Base-by-base conservation (phyloP, 2,329 filamentous ascomycete species). In the Ceratocystis huliohia region DNA sequence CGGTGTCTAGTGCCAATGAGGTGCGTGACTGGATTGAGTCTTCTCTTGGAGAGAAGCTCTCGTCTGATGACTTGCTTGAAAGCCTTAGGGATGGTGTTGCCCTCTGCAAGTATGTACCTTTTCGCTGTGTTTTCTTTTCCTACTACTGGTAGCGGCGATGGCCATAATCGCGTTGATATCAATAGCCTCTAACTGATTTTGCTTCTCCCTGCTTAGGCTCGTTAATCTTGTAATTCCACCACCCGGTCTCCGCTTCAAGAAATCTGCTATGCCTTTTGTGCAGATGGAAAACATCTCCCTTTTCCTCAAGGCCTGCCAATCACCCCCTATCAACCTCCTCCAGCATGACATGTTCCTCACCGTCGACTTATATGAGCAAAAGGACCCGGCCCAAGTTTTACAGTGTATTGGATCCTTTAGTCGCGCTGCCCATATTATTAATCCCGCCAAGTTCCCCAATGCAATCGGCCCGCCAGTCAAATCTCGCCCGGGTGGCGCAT, bases 251-350 rank as follows among this genome's bases (percentile, higher is more conserved):
- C 91, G 88, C 75, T 97, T 88, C 82, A 97, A 97, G 78, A 82
- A 88, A 73, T 96, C 92, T 0, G 78, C 85, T 50, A 97, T 97
- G 93, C 94, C 94, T 0, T 99, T 99, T 74, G 93, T 97, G 50
- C 94, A 99, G 76, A 97, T 97, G 92, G 94, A 99, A 76, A 99
- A 99, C 75, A 96, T 99, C 73, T 95, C 92, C 3, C 90, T 96
- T 74, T 99, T 96, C 77, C 84, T 99, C 65, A 86, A 84, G 73
- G 91, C 91, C 68, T 96, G 92, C 79, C 89, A 96, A 76, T 80
- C 84, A 63, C 84, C 89, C 30, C 94, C 94, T 0, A 80, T 99
- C 64, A 92, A 87, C 75, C 85, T 99, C 68, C 91, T 90, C 67
- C 87, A 92, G 59, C 94, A 99, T 78, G 94, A 99, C 76, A 86